These are phyloP conservation scores for Chytriomyces sp. DNA, from an alignment of 192 early-diverging fungal species.

Conservation along the genomic window DNA sequence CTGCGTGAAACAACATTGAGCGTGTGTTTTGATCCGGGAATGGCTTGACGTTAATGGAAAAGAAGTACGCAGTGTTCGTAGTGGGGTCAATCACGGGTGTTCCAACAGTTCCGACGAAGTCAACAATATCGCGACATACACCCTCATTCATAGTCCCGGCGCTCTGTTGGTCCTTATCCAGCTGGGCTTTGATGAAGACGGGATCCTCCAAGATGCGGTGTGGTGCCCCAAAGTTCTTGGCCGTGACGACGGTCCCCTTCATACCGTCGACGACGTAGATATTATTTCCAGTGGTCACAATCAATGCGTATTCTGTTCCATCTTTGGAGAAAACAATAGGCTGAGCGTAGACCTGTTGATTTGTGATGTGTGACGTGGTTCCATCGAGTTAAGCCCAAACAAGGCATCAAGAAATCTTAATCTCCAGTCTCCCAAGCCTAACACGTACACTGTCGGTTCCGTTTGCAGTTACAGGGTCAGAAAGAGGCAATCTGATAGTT, in stretches of 20 bases:
- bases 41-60: slow-evolving; percentile 3
- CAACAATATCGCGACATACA: slow-evolving; percentile 21
- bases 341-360: slow-evolving; percentile 14
- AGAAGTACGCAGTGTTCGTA: slow-evolving; percentile 27
- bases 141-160: background rate
- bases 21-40: background rate
- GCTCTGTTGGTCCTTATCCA: slow-evolving; percentile 5
- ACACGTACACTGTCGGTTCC: background rate
- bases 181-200: background rate
- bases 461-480: background rate
- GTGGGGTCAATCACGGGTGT: slow-evolving; percentile 24
- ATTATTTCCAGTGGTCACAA: slow-evolving; percentile 19
- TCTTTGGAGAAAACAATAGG: slow-evolving; percentile 20
- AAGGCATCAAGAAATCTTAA: background rate
- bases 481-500: background rate
- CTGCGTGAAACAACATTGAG: slow-evolving; percentile 23
- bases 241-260: background rate
- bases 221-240: slow-evolving; percentile 12
- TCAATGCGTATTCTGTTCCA: background rate
- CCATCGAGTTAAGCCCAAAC: background rate
- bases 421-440: background rate
- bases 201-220: slow-evolving; percentile 3
- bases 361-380: background rate
- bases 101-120: slow-evolving; percentile 23
- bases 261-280: slow-evolving; percentile 20